A percentile compares a stretch with the other conserved stretches of the same genome.
These are phyloP conservation scores for Haplographium delicatum DNA, from an alignment of 495 filamentous ascomycete genomes.

Conservation along the genomic window DNA sequence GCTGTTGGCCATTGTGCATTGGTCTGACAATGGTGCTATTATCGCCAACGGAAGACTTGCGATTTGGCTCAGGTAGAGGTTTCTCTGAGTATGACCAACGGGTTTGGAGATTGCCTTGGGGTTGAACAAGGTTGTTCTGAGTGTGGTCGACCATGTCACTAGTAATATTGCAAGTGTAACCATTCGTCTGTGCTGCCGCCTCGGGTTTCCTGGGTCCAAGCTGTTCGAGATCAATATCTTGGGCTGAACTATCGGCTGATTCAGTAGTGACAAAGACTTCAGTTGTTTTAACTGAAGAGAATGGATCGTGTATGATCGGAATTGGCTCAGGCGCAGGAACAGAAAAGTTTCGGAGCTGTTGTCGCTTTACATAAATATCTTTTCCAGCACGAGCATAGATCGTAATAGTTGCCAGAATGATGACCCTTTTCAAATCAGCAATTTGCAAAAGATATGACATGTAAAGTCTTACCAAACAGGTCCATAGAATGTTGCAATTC, in stretches of 20 bases:
- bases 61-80: neutral
- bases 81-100: neutral
- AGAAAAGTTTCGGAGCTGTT: constrained; percentile 41
- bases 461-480: constrained; percentile 60
- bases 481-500: constrained; percentile 75
- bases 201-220: neutral
- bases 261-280: constrained; percentile 48
- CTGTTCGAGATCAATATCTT: neutral
- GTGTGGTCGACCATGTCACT: neutral
- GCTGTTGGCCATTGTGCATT: neutral
- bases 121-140: neutral
- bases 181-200: neutral
- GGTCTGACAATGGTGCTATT: too few relatives aligned
- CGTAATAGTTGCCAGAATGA: constrained; percentile 60
- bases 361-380: constrained; percentile 58
- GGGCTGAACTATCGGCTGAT: neutral
- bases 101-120: neutral
- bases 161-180: neutral
- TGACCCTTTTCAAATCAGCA: constrained; percentile 37
- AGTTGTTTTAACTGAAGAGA: constrained; percentile 51
- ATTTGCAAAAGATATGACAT: neutral
- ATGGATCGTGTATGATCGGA: constrained; percentile 40
- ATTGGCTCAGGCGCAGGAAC: constrained; percentile 36
- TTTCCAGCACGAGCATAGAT: constrained; percentile 72
- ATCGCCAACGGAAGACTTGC: neutral